phyloP scores from a whole-genome alignment of 257 asterid species.

The Eustoma russellianum region DNA sequence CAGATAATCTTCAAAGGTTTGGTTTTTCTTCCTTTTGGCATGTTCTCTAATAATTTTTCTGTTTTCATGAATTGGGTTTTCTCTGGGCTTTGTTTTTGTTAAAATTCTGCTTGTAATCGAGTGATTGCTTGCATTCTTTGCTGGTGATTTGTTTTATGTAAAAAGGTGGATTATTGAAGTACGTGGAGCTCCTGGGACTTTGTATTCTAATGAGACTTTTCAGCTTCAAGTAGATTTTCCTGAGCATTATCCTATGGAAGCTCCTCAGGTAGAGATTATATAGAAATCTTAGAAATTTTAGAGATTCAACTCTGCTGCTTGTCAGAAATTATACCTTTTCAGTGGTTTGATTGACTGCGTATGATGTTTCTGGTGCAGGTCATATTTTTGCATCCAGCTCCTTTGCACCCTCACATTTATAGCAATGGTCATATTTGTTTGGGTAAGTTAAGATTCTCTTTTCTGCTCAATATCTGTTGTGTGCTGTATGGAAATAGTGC shows the following conservation, averaged over 20 bases:
- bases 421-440: slow-evolving; percentile 33
- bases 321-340: slow-evolving; percentile 1
- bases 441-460: slow-evolving; percentile 12
- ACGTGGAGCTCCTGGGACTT: slow-evolving; percentile 41
- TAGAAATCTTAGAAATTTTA: no score
- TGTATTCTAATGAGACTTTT: slow-evolving; percentile 32
- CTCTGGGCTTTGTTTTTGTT: neutral
- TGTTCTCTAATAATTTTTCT: neutral
- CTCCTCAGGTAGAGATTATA: slow-evolving; percentile 30
- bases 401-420: slow-evolving; percentile 30
- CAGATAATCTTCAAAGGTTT: slow-evolving; percentile 94
- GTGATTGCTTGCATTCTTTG: neutral
- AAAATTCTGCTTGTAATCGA: neutral
- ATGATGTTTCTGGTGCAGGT: slow-evolving; percentile 15
- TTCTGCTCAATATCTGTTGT: no score
- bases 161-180: slow-evolving; percentile 45
- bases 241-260: slow-evolving; percentile 48
- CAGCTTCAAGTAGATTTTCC: slow-evolving; percentile 51
- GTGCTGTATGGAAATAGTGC: no score
- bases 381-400: slow-evolving; percentile 27
- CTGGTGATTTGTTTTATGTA: slow-evolving; percentile 4
- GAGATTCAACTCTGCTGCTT: no score
- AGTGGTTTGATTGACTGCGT: neutral
- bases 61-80: neutral
- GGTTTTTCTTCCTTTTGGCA: neutral